These are phyloP conservation scores for Pestalotiopsis sp. DNA, from an alignment of 2,329 filamentous ascomycete genomes.

Conservation along the genomic window DNA sequence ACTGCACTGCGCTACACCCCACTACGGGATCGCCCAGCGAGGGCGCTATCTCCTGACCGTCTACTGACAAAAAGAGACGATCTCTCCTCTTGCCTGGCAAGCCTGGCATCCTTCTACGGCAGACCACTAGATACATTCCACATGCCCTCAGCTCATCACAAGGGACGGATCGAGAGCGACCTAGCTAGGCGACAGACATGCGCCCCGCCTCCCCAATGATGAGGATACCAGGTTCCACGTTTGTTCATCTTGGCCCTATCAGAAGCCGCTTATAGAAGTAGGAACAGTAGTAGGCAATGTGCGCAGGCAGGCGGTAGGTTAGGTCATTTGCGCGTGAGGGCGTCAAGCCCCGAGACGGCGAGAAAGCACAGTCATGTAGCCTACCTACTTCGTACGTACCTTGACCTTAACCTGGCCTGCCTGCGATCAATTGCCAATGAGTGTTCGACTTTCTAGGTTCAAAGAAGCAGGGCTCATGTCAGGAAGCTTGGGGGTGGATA, in stretches of 20 bases:
- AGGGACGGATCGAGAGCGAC: neutral
- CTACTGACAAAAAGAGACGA: neutral
- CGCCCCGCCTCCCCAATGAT: neutral
- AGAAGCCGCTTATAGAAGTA: neutral
- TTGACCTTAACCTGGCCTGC: neutral
- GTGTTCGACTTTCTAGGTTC: neutral
- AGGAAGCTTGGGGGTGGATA: neutral
- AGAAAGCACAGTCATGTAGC: neutral
- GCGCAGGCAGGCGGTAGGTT: neutral
- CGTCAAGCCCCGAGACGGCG: neutral
- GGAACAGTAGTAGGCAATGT: neutral
- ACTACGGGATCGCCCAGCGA: slow-evolving; percentile 7
- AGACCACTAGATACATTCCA: neutral
- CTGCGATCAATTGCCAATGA: neutral
- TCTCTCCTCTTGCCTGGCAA: neutral
- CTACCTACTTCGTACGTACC: neutral
- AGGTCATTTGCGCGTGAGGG: neutral
- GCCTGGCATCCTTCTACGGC: neutral
- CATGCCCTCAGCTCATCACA: neutral
- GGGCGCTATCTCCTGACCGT: slow-evolving; percentile 2
- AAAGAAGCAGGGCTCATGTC: neutral
- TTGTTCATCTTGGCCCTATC: neutral
- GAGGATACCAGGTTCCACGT: neutral
- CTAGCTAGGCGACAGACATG: neutral
- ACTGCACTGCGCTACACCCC: neutral